Base-by-base conservation (phyloP, 2,329 filamentous ascomycete genomes). In the Aspergillus ruber region DNA sequence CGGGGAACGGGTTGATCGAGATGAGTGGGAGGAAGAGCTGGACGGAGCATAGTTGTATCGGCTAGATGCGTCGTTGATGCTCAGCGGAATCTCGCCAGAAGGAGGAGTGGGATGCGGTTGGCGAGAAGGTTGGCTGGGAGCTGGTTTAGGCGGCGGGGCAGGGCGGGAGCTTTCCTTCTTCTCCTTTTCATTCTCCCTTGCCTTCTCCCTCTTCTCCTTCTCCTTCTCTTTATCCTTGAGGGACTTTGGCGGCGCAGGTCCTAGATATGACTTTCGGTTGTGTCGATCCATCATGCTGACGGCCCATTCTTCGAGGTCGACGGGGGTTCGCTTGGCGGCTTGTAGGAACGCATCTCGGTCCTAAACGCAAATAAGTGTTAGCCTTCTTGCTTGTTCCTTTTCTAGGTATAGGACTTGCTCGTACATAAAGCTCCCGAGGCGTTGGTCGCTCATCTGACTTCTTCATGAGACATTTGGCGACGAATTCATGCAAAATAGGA, bases 291-390 rank as follows among this genome's bases (percentile, higher is more conserved):
- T 91, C 76, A 97, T 81, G 60, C 88, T 84, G 43, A 95, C 83
- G 18, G 93, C 91, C 93, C 93, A 98, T 53, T 90, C 88, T 67
- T 87, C 83, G 29, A 98, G 78, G 66, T 98, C 86, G 44, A 98
- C 93, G 0, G 93, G 93, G 1, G 93, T 98, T 57, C 91, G 83
- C 75, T 97, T 97, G 43, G 93, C 93, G 45, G 93, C 93, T 70
- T 95, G 90, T 17, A 98, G 82, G 69, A 98, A 98, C 3, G 90
- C 83, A 64, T 98, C 93, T 52, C 86, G 85, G 56, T 96, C 90
- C 89, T 94, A 50, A 2, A 46, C 32, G 18, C 21, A 36, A 23
- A 55, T 71, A 47, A 69, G 60, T 49, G 51, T 35, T 48, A 12
- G 8, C n/a, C 12, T 44, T 20, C 23, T n/a, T n/a, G 23, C 15